Evolutionary conservation across 768 basidiomycete genomes (phyloP).

Genomic region (Paxillus rubicundulus): DNA sequence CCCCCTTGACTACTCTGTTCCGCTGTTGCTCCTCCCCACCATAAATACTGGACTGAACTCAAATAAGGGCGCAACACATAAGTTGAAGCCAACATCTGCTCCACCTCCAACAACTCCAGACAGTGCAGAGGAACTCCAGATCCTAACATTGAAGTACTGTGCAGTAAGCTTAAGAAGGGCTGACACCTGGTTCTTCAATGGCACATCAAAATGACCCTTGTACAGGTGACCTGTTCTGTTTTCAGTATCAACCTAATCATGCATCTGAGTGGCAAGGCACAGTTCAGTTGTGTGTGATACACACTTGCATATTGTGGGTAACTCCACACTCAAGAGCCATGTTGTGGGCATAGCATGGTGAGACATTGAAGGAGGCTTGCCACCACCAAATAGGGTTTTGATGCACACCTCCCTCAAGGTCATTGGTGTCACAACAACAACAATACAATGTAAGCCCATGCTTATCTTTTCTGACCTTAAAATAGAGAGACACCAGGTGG

Average conservation of each 20-base stretch:
- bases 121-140: too few species aligned
- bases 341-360: conserved; percentile 20
- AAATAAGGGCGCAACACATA: too few species aligned
- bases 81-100: too few species aligned
- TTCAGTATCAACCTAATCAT: background rate
- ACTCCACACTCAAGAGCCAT: conserved; percentile 20
- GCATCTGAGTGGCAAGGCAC: too few species aligned
- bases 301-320: conserved; percentile 24
- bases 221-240: background rate
- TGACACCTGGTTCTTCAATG: background rate
- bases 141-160: too few species aligned
- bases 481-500: conserved; percentile 27
- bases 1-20: too few species aligned
- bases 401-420: conserved; percentile 37
- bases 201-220: background rate
- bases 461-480: conserved; percentile 5
- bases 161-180: background rate
- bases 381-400: conserved; percentile 15
- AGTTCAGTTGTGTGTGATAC: background rate
- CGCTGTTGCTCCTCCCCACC: too few species aligned
- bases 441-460: conserved; percentile 18
- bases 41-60: too few species aligned
- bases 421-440: conserved; percentile 30
- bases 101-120: too few species aligned
- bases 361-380: conserved; percentile 14